Base-by-base conservation (phyloP, 345 rosid species). In the Brassica juncea region DNA sequence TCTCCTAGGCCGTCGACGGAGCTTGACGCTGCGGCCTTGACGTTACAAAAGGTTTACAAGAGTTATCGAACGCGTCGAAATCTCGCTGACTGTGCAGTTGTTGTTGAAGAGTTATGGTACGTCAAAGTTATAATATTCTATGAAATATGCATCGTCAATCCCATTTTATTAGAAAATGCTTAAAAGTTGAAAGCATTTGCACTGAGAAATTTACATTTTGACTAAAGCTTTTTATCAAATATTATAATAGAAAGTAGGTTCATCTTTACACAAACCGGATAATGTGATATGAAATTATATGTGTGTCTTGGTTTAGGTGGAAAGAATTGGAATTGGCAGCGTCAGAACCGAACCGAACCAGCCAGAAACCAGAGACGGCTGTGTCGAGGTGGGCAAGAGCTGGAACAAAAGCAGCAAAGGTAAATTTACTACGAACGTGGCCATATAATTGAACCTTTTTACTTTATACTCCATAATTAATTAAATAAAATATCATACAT, bases 21-120 rank as follows among this genome's bases (percentile, higher is more conserved):
- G 81, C 93, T 89, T 35, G 89, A 91, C 57, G 96, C 93, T 0
- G 99, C 99, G 62, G 85, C 85, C 54, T 70, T 76, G 47, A 83
- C 73, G 73, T 68, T 83, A 32, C 85, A 83, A 71, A 83, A 83
- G 55, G 83, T 83, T 73, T 83, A 83, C 70, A 83, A 83, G 70
- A 83, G 83, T 76, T 83, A 83, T 23, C 80, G 85, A 52, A 83
- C 83, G 30, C 76, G 85, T 76, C 49, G 85, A 63, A 83, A 83
- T 74, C 93, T 95, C 8, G 99, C 99, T 14, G 99, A 94, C 68
- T 94, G 99, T 65, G 99, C 97, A 0, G 97, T 94, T 4, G 92
- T 94, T 8, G 85, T 87, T 8, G 99, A 94, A 86, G 93, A 94
- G 78, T 85, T 92, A 61, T 94, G 97, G 97, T 82, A 72, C 63